phyloP scores from a whole-genome alignment of 1,284 basidiomycete genomes.

The Puccinia coronata region DNA sequence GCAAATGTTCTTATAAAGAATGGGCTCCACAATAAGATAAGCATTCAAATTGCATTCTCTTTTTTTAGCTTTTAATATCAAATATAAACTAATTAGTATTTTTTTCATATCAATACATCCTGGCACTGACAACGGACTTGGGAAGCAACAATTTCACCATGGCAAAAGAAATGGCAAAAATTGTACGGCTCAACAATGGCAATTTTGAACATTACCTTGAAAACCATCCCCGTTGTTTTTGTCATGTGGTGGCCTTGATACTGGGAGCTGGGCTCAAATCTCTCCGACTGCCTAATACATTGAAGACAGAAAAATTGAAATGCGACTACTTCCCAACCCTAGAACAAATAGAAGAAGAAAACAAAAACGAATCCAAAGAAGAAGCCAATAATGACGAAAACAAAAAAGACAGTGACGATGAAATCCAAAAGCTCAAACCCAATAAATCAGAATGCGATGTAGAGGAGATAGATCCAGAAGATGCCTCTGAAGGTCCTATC shows the following conservation, averaged over 20 bases:
- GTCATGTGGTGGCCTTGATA: constrained; percentile 13
- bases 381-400: background rate
- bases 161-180: no score
- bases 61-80: background rate
- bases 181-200: background rate
- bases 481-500: background rate
- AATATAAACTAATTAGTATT: no score
- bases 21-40: background rate
- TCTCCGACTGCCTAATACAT: background rate
- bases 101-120: constrained; percentile 8
- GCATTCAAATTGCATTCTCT: background rate
- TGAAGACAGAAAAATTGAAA: no score
- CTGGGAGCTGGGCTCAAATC: background rate
- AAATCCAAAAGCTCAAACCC: no score
- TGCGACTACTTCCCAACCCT: background rate
- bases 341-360: background rate
- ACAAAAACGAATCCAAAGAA: background rate
- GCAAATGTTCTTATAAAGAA: background rate
- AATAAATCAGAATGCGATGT: no score
- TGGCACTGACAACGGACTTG: background rate
- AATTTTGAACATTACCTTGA: background rate
- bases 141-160: no score
- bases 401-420: background rate
- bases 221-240: constrained; percentile 1
- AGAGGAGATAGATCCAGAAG: background rate